Percentiles rank a stretch among this genome's conserved stretches.
Evolutionary conservation across 441 rosid genomes (phyloP).

Genomic region (Populus hybrid): DNA sequence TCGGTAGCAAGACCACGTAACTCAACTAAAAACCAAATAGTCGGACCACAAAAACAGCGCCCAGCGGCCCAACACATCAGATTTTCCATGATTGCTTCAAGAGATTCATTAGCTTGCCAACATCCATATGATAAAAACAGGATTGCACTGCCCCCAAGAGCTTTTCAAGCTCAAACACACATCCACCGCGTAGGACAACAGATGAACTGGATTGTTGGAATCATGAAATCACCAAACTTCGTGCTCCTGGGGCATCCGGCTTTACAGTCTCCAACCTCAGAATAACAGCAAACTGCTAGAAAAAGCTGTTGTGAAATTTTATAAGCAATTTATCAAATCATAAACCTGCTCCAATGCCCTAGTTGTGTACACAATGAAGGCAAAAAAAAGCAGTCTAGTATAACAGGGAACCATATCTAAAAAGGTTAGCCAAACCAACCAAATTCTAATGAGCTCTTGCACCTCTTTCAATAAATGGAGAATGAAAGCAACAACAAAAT

Average conservation of each 20-base stretch:
- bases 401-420: neutral
- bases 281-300: neutral
- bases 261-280: neutral
- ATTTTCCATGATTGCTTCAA: constrained; percentile 3
- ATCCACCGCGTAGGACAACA: no score
- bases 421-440: neutral
- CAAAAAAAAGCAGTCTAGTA: neutral
- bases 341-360: neutral
- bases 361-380: constrained; percentile 5
- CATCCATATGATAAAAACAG: no score
- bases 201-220: no score
- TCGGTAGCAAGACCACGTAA: constrained; percentile 16
- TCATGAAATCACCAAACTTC: neutral
- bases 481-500: neutral
- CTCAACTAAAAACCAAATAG: neutral
- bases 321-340: neutral
- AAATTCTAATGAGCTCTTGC: constrained; percentile 2
- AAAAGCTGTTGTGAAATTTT: neutral
- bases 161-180: neutral
- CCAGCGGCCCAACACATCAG: neutral
- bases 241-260: neutral
- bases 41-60: constrained; percentile 7
- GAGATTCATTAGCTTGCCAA: neutral
- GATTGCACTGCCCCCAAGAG: no score
- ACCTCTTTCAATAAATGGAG: neutral